phyloP scores from a whole-genome alignment of 306 rosid species.

The Rosa rugosa region DNA sequence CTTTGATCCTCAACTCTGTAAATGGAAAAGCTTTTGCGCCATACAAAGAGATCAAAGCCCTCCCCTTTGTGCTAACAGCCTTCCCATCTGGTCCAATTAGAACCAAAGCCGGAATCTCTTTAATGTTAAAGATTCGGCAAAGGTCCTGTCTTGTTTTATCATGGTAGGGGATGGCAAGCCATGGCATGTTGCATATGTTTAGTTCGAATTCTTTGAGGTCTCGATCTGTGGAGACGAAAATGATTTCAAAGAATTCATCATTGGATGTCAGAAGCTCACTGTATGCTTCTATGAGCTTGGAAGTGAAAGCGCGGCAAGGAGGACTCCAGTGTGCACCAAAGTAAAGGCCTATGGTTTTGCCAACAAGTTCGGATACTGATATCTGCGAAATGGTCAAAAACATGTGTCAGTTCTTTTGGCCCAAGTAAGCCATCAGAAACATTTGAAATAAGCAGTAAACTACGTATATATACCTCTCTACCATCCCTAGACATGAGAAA shows the following conservation, averaged over 20 bases:
- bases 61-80: conserved; percentile 51
- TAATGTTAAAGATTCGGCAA: conserved; percentile 64
- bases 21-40: conserved; percentile 91
- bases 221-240: conserved; percentile 75
- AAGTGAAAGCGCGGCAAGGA: conserved; percentile 68
- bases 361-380: conserved; percentile 54
- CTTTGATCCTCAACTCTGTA: conserved; percentile 59
- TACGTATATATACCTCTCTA: conserved; percentile 49
- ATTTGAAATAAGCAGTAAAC: not conserved
- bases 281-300: conserved; percentile 67
- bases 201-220: conserved; percentile 66
- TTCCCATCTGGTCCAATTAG: conserved; percentile 76
- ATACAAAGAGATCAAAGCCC: conserved; percentile 54
- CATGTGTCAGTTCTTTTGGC: not conserved
- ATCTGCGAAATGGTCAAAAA: conserved; percentile 38
- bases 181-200: conserved; percentile 57
- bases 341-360: conserved; percentile 77
- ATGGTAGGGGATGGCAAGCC: conserved; percentile 76
- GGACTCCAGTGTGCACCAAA: conserved; percentile 90
- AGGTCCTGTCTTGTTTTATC: conserved; percentile 76
- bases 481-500: conserved; percentile 58
- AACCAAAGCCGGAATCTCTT: conserved; percentile 73
- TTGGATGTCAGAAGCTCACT: conserved; percentile 39
- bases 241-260: conserved; percentile 52
- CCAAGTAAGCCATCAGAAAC: not conserved